phyloP scores from a whole-genome alignment of 225 moss, liverwort and hornwort genomes.

The Neckera pumila region DNA sequence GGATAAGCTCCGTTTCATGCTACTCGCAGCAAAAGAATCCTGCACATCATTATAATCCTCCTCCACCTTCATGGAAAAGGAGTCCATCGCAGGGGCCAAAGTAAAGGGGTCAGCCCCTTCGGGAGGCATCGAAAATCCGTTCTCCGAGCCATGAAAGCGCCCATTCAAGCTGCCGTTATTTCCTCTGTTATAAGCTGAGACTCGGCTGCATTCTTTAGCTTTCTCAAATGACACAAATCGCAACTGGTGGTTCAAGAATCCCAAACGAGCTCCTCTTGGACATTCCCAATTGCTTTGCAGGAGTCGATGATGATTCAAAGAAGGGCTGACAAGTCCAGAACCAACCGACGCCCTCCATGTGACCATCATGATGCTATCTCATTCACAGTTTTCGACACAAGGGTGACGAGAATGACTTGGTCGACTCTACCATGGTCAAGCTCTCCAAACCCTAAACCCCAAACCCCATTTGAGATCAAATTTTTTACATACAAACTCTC shows the following conservation, averaged over 20 bases:
- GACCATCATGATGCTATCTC: slow-evolving; percentile 17
- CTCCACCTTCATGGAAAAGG: slow-evolving; percentile 27
- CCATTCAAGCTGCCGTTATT: slow-evolving; percentile 33
- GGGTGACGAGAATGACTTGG: background rate
- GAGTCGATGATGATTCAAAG: background rate
- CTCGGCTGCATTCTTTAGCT: background rate
- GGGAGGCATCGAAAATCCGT: slow-evolving; percentile 17
- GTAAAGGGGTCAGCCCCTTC: slow-evolving; percentile 15
- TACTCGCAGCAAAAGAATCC: slow-evolving; percentile 28
- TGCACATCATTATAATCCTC: slow-evolving; percentile 30
- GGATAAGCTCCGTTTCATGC: slow-evolving; percentile 34
- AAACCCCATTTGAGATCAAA: background rate
- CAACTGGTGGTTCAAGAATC: background rate
- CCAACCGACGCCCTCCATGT: slow-evolving; percentile 13
- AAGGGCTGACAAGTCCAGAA: background rate
- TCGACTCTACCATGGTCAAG: background rate
- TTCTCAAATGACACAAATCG: background rate
- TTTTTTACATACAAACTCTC: background rate
- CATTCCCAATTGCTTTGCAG: background rate
- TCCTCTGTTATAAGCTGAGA: slow-evolving; percentile 8
- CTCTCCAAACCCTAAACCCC: slow-evolving; percentile 21
- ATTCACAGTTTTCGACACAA: slow-evolving; percentile 2
- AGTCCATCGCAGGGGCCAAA: slow-evolving; percentile 26
- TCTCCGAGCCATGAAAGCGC: slow-evolving; percentile 24
- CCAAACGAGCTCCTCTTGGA: background rate